Conservation (phyloP, 2,329 filamentous ascomycete species). For the Acarospora socialis region DNA sequence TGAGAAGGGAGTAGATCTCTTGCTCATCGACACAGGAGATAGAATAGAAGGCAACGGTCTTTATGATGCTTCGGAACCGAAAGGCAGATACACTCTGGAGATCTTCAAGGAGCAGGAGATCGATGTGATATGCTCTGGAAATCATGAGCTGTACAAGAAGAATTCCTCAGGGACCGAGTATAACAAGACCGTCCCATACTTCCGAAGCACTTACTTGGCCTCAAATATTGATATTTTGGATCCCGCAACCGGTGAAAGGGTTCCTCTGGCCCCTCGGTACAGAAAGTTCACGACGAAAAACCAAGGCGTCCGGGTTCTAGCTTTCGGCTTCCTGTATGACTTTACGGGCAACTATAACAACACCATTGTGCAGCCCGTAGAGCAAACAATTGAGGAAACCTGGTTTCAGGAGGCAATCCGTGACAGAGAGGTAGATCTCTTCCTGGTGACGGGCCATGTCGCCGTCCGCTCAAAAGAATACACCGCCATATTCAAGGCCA, state of each 20-base stretch:
- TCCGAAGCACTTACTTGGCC: conserved; percentile 64
- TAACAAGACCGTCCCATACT: conserved; percentile 67
- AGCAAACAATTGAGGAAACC: conserved; percentile 62
- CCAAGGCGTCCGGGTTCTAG: conserved; percentile 66
- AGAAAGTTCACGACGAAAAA: conserved; percentile 87
- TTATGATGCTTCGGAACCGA: conserved; percentile 78
- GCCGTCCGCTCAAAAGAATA: conserved; percentile 71
- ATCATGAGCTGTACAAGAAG: conserved; percentile 84
- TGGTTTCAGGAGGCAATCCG: conserved; percentile 82
- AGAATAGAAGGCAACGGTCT: conserved; percentile 87
- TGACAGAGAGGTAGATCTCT: conserved; percentile 69
- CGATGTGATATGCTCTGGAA: conserved; percentile 75
- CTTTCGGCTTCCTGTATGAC: conserved; percentile 91
- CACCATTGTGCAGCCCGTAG: conserved; percentile 66
- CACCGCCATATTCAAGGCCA: conserved; percentile 59
- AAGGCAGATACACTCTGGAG: conserved; percentile 76
- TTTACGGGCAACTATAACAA: conserved; percentile 88
- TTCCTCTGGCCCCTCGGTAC: conserved; percentile 68
- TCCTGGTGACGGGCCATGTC: conserved; percentile 75
- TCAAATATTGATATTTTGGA: conserved; percentile 87
- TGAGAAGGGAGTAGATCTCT: conserved; percentile 61
- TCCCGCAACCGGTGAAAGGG: conserved; percentile 51
- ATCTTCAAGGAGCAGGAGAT: conserved; percentile 72
- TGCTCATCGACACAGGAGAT: conserved; percentile 94
- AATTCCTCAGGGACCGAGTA: conserved; percentile 68